phyloP scores from a whole-genome alignment of 805 yeast genomes.

The Kluyveromyces siamensis region DNA sequence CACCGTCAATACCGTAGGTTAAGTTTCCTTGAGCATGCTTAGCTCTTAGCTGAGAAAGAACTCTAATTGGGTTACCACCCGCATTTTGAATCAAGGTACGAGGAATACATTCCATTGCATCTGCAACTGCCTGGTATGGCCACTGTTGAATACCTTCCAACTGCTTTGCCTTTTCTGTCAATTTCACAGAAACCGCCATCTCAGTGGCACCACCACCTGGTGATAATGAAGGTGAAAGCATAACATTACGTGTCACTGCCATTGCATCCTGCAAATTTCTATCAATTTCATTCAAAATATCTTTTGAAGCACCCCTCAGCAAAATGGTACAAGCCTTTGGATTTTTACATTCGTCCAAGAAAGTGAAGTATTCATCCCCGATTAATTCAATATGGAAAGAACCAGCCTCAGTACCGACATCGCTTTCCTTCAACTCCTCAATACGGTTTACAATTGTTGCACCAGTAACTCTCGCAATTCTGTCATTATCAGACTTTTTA shows the following conservation, averaged over 20 bases:
- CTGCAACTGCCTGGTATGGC: constrained; percentile 99
- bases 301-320: constrained; percentile 94
- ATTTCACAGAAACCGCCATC: constrained; percentile 89
- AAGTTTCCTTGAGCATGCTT: constrained; percentile 86
- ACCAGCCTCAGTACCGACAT: constrained; percentile 84
- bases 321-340: constrained; percentile 92
- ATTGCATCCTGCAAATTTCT: constrained; percentile 96
- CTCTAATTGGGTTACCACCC: constrained; percentile 92
- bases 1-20: constrained; percentile 93
- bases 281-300: constrained; percentile 90
- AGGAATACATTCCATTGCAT: constrained; percentile 97
- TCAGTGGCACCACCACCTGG: constrained; percentile 99
- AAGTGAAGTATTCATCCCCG: constrained; percentile 96
- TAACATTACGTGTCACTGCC: constrained; percentile 93
- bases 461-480: constrained; percentile 95
- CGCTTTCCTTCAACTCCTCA: constrained; percentile 87
- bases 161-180: constrained; percentile 83
- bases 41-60: constrained; percentile 85
- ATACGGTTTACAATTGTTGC: constrained; percentile 94
- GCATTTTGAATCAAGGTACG: constrained; percentile 95
- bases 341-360: constrained; percentile 64
- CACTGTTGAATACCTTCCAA: constrained; percentile 94
- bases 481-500: constrained; percentile 88
- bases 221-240: constrained; percentile 86
- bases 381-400: constrained; percentile 86